Evolutionary conservation across 208 protist species (phyloP).

Genomic region (Trypanosoma melophagium): DNA sequence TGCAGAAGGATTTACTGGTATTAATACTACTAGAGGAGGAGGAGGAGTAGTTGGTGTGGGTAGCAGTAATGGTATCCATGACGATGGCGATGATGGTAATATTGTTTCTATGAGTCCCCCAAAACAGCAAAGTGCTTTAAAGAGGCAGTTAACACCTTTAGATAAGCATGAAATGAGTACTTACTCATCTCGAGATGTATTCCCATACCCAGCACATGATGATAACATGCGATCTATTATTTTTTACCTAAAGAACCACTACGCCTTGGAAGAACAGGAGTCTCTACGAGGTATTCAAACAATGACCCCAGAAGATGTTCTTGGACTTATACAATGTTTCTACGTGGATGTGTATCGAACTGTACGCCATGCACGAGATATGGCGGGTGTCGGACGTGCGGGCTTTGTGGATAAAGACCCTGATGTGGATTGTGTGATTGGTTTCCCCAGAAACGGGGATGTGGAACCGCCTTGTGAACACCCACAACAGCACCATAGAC

Average conservation of each 20-base stretch:
- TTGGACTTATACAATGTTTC: constrained; percentile 70
- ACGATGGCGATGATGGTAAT: background rate
- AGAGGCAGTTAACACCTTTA: background rate
- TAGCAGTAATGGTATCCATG: background rate
- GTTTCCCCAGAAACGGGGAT: constrained; percentile 15
- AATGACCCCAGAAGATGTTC: constrained; percentile 66
- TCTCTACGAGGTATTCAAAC: constrained; percentile 53
- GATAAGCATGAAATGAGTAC: background rate
- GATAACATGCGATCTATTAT: constrained; percentile 52
- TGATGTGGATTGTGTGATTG: constrained; percentile 3
- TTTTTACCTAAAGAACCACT: constrained; percentile 72
- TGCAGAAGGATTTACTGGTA: background rate
- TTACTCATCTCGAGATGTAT: constrained; percentile 1
- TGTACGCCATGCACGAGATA: constrained; percentile 43
- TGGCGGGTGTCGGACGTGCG: constrained; percentile 36
- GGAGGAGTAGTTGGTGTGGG: background rate
- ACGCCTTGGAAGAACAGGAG: constrained; percentile 59
- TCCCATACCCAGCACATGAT: constrained; percentile 31
- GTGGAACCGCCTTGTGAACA: background rate
- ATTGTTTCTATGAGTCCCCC: background rate
- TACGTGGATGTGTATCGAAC: constrained; percentile 70
- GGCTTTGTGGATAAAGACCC: constrained; percentile 60
- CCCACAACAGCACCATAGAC: no score
- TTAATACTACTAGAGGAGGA: background rate
- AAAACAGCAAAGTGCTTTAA: background rate